A percentile compares a stretch with the other conserved stretches of the same genome.
phyloP scores from a whole-genome alignment of 1,139 yeast species.

The Yamadazyma atmosphaerica region DNA sequence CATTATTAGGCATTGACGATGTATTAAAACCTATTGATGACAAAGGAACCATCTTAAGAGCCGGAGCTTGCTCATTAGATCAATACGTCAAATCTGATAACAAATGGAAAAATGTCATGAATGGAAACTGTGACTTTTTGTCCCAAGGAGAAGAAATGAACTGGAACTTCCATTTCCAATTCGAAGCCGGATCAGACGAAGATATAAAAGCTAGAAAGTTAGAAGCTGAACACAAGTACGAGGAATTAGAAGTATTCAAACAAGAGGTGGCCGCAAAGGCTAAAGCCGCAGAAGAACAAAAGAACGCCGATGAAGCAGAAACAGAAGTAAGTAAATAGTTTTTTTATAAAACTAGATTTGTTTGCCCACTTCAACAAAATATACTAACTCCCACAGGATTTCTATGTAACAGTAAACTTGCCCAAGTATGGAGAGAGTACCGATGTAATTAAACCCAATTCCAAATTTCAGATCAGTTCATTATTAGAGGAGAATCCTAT shows the following conservation, averaged over 20 bases:
- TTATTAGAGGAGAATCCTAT: conserved; percentile 35
- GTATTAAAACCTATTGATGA: conserved; percentile 53
- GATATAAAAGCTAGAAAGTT: conserved; percentile 55
- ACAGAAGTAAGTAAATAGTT: conserved; percentile 36
- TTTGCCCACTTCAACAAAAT: neutral
- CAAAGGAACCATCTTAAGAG: conserved; percentile 38
- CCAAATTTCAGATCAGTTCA: conserved; percentile 43
- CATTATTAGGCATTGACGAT: conserved; percentile 50
- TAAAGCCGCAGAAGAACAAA: conserved; percentile 2
- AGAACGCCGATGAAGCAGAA: conserved; percentile 18
- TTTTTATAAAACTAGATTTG: neutral
- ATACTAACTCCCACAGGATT: conserved; percentile 32
- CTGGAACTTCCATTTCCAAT: conserved; percentile 72
- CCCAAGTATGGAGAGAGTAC: conserved; percentile 31
- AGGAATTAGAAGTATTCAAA: conserved; percentile 6
- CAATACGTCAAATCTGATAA: conserved; percentile 25
- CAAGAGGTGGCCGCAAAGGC: conserved; percentile 3
- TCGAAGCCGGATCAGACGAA: conserved; percentile 79
- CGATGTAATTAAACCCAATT: conserved; percentile 39
- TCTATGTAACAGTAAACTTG: conserved; percentile 44
- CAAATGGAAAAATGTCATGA: conserved; percentile 57
- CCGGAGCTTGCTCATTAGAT: conserved; percentile 49
- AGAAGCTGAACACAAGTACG: conserved; percentile 19
- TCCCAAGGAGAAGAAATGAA: conserved; percentile 86
- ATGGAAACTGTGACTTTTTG: conserved; percentile 70